phyloP scores from a whole-genome alignment of 768 basidiomycete genomes.

The Terana coerulea region DNA sequence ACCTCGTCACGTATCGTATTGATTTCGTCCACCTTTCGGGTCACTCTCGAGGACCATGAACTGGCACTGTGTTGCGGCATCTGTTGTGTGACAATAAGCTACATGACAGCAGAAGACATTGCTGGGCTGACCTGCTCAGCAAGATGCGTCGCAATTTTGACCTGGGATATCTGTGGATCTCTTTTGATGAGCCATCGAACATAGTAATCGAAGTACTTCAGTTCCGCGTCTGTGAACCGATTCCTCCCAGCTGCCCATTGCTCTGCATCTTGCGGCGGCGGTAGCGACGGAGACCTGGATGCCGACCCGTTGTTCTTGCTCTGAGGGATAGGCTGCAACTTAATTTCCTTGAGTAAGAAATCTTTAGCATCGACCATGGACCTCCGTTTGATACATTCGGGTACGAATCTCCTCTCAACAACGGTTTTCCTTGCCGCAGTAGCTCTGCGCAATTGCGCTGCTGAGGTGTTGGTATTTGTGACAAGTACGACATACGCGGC shows the following conservation, averaged over 20 bases:
- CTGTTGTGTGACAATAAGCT: slow-evolving; percentile 31
- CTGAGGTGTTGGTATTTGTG: slow-evolving; percentile 46
- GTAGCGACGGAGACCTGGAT: slow-evolving; percentile 4
- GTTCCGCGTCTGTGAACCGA: slow-evolving; percentile 48
- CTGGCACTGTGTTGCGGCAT: slow-evolving; percentile 52
- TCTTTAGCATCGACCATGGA: slow-evolving; percentile 11
- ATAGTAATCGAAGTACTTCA: slow-evolving; percentile 44
- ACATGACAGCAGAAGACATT: slow-evolving; percentile 27
- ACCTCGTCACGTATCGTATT: no score
- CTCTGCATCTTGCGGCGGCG: background rate
- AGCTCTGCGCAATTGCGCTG: slow-evolving; percentile 40
- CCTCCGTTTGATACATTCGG: slow-evolving; percentile 14
- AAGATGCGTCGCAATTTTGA: background rate
- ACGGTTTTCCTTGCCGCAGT: slow-evolving; percentile 37
- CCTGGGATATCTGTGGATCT: slow-evolving; percentile 33
- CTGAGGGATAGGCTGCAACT: background rate
- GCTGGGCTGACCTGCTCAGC: background rate
- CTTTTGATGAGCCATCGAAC: slow-evolving; percentile 41
- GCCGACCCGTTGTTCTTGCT: background rate
- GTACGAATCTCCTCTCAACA: slow-evolving; percentile 29
- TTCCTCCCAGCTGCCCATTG: background rate
- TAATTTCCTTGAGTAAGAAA: slow-evolving; percentile 13
- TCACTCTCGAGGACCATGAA: slow-evolving; percentile 52
- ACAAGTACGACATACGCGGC: slow-evolving; percentile 64
- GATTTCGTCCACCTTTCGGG: no score